phyloP scores from a whole-genome alignment of 768 basidiomycete genomes.

The Chalciporus pseudorubinellus region DNA sequence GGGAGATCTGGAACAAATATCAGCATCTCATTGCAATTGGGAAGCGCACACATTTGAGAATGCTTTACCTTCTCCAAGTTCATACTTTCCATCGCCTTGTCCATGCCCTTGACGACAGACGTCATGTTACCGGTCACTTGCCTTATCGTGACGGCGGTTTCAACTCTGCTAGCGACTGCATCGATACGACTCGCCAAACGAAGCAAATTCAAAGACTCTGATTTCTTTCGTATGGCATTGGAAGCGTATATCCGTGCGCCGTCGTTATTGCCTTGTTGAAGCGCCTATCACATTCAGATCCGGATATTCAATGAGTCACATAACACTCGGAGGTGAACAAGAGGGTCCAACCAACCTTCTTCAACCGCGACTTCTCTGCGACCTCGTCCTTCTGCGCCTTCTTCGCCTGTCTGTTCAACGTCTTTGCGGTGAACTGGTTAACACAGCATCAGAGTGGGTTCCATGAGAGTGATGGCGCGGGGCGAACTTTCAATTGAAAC shows the following conservation, averaged over 20 bases:
- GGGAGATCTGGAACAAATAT: constrained; percentile 67
- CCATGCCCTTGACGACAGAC: constrained; percentile 95
- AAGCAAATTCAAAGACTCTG: constrained; percentile 87
- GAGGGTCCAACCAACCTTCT: constrained; percentile 63
- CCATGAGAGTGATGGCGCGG: constrained; percentile 7
- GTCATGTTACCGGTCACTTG: constrained; percentile 97
- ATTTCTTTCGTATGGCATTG: constrained; percentile 98
- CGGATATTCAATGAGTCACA: background rate
- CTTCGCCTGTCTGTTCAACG: constrained; percentile 90
- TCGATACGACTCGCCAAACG: constrained; percentile 90
- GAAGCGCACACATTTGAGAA: background rate
- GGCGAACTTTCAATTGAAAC: constrained; percentile 92
- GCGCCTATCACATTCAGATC: constrained; percentile 54
- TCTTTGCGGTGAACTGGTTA: constrained; percentile 93
- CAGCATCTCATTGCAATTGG: background rate
- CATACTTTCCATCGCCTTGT: constrained; percentile 99
- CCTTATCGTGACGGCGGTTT: constrained; percentile 98
- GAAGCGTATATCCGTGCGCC: constrained; percentile 97
- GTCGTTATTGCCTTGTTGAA: constrained; percentile 95
- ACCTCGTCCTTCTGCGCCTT: constrained; percentile 97
- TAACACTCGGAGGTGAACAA: background rate
- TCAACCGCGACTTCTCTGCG: constrained; percentile 82
- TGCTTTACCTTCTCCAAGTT: constrained; percentile 87
- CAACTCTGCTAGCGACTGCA: constrained; percentile 93
- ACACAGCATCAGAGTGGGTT: constrained; percentile 10